phyloP scores from a whole-genome alignment of 768 basidiomycete species.

The Clitopilus passeckerianus region DNA sequence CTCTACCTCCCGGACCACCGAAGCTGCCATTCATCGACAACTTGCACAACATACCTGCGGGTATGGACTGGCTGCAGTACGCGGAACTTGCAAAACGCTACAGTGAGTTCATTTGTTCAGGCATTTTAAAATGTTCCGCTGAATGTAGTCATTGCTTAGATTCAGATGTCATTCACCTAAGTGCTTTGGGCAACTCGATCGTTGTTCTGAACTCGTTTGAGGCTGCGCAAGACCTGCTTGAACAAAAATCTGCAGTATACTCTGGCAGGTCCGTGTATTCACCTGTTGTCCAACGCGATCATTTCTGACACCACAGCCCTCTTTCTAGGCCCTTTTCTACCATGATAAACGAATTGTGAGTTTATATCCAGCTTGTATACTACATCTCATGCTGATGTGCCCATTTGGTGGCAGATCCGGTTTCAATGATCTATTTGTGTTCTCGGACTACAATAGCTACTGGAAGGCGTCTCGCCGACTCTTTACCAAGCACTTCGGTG shows the following conservation, averaged over 20 bases:
- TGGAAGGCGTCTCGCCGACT: constrained; percentile 26
- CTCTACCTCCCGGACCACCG: constrained; percentile 7
- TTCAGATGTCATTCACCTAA: constrained; percentile 18
- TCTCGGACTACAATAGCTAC: constrained; percentile 22
- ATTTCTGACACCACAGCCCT: no score
- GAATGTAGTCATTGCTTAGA: constrained; percentile 2
- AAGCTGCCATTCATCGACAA: constrained; percentile 9
- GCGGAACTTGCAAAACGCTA: constrained; percentile 8
- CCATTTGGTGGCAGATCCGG: constrained; percentile 11
- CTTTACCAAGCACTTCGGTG: constrained; percentile 11
- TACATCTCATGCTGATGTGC: neutral
- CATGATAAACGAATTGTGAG: neutral
- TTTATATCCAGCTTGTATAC: neutral
- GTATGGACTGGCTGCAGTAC: constrained; percentile 8
- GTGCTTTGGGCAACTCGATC: constrained; percentile 13
- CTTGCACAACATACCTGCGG: constrained; percentile 4
- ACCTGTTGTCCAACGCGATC: neutral
- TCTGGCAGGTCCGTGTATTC: constrained; percentile 12
- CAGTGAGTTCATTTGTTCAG: constrained; percentile 1
- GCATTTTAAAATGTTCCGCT: neutral
- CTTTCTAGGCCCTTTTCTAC: neutral
- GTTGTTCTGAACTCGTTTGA: constrained; percentile 16
- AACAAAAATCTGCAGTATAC: constrained; percentile 15
- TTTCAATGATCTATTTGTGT: constrained; percentile 14
- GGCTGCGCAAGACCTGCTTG: constrained; percentile 17